A percentile compares a stretch with the other conserved stretches of the same genome.
Evolutionary conservation across 352 stramenopile genomes (phyloP).

Genomic region (Globisporangium spiculum): DNA sequence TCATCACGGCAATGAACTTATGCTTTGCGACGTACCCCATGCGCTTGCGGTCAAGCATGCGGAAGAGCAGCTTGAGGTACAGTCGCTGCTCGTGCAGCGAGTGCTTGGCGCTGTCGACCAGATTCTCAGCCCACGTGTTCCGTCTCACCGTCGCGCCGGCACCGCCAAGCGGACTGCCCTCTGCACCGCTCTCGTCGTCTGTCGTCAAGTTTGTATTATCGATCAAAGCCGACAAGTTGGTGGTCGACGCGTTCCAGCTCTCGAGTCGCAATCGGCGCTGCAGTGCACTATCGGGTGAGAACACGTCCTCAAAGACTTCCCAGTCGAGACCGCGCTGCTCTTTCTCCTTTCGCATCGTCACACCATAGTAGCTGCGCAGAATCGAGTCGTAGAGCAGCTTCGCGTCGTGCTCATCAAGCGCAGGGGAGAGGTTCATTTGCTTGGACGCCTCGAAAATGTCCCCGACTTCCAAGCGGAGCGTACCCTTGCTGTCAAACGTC

Average conservation of each 20-base stretch:
- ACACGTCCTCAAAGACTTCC: constrained; percentile 78
- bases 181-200: constrained; percentile 32
- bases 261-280: constrained; percentile 61
- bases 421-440: constrained; percentile 45
- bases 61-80: constrained; percentile 82
- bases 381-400: constrained; percentile 63
- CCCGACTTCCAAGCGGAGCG: constrained; percentile 34
- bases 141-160: constrained; percentile 21
- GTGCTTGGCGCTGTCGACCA: constrained; percentile 72
- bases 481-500: constrained; percentile 42
- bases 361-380: constrained; percentile 61
- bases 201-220: constrained; percentile 16
- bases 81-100: constrained; percentile 74
- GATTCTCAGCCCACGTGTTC: constrained; percentile 58
- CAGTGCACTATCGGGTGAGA: constrained; percentile 63
- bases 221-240: constrained; percentile 32
- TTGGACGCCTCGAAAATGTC: constrained; percentile 57
- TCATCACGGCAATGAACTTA: constrained; percentile 76
- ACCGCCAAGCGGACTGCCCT: constrained; percentile 19
- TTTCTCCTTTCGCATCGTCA: constrained; percentile 37
- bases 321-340: constrained; percentile 51
- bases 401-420: constrained; percentile 44
- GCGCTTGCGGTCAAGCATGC: constrained; percentile 67
- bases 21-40: constrained; percentile 56
- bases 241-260: constrained; percentile 53